Base-by-base conservation (phyloP, 345 rosid genomes). In the Pistacia integerrima region DNA sequence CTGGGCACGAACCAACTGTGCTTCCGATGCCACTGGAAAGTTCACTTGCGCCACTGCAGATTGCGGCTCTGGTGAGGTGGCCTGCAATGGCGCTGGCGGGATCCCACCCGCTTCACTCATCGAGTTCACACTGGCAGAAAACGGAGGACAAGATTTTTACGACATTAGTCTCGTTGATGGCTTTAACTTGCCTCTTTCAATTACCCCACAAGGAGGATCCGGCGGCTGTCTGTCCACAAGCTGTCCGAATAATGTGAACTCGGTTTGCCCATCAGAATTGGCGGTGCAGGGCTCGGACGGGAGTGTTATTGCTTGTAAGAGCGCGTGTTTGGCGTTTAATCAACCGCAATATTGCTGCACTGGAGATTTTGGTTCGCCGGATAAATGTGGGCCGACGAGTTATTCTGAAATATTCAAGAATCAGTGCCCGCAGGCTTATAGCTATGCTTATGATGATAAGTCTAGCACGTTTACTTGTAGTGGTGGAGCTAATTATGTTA, bases 381-480 rank as follows among this genome's bases (percentile, higher is more conserved):
- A 66, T 0, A 85, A 18, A 11, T 90, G 97, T 65, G 48, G 0
- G 2, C 90, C 93, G 0, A 83, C 88, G 1, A 5, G 13, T 0
- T 87, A 88, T 64, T 85, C 97, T 0, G 11, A 36, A 80, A 70
- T 73, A 0, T 90, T 92, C 77, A 87, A 90, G 82, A 18, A 4
- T 1, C 81, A 65, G 76, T 89, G 97, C 28, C 92, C 93, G 18
- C 85, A 81, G 52, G 94, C 92, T 62, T 88, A 88, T 72, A 90
- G 89, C 69, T 89, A 89, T 64, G 79, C 91, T 22, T 86, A 17
- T 38, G 92, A 88, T 35, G 91, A 90, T 66, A 17, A 7, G 58
- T 64, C 58, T 17, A 86, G 82, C 76, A 80, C 80, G 0, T 86
- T 87, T 54, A 81, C 82, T 0, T 90, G 97, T 68, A 18, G 55